Percentiles rank a stretch among this genome's conserved stretches.
phyloP scores from a whole-genome alignment of 2,329 filamentous ascomycete species.

The Exophiala sp. region DNA sequence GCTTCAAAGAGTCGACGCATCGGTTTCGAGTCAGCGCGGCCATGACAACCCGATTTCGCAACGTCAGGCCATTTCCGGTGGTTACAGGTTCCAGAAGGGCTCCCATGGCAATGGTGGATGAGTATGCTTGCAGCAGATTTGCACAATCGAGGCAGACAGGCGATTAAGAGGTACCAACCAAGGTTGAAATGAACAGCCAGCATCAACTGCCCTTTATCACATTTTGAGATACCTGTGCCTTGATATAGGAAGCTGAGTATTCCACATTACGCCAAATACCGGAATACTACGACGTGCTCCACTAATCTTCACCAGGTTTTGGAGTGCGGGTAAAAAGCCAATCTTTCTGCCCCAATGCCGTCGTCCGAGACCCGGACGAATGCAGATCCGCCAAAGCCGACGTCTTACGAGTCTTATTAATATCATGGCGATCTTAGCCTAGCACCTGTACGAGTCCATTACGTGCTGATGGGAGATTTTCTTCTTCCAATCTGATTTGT shows the following conservation, averaged over 20 bases:
- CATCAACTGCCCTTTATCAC: too few species aligned
- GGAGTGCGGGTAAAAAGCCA: background rate
- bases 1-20: conserved; percentile 26
- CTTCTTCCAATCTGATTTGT: too few species aligned
- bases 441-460: too few species aligned
- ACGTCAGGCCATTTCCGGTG: background rate
- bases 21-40: conserved; percentile 32
- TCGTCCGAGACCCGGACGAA: background rate
- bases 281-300: too few species aligned
- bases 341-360: background rate
- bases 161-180: background rate
- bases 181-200: too few species aligned
- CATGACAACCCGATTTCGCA: conserved; percentile 28
- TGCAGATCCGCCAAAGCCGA: background rate
- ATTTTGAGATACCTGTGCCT: background rate
- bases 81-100: background rate
- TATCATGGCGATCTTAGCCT: background rate
- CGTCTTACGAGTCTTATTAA: background rate
- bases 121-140: background rate
- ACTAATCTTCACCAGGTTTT: too few species aligned
- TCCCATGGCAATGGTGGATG: background rate
- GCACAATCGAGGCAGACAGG: background rate
- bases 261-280: too few species aligned
- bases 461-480: background rate
- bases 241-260: background rate